Evolutionary conservation across 2,329 filamentous ascomycete species (phyloP).

Genomic region (Plenodomus biglobosus): DNA sequence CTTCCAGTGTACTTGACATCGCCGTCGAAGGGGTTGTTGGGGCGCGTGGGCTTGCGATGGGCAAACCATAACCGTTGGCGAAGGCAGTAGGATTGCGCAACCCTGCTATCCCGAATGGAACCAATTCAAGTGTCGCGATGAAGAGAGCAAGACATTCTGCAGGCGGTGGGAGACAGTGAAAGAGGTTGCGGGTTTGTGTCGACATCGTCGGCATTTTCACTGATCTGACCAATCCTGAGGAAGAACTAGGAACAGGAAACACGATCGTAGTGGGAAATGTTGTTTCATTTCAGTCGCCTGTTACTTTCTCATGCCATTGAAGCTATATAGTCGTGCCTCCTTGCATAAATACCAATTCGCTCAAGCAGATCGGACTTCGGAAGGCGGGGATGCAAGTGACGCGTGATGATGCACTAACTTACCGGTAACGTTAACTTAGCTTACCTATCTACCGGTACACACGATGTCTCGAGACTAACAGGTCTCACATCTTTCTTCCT

Average conservation of each 20-base stretch:
- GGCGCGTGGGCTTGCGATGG: conserved; percentile 3
- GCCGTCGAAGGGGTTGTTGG: conserved; percentile 1
- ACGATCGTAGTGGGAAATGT: no score
- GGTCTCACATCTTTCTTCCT: no score
- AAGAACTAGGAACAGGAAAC: not conserved
- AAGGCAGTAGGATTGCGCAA: conserved; percentile 18
- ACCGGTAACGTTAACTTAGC: no score
- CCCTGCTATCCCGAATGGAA: conserved; percentile 25
- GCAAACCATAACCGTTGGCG: conserved; percentile 21
- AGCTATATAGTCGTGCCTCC: conserved; percentile 4
- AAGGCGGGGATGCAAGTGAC: conserved; percentile 12
- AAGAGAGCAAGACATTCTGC: conserved; percentile 29
- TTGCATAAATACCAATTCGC: conserved; percentile 10
- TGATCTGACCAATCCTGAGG: not conserved
- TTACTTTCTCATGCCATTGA: not conserved
- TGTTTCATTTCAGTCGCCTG: not conserved
- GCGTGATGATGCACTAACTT: not conserved
- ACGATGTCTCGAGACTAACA: not conserved
- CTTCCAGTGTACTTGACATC: conserved; percentile 1
- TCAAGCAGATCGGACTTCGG: conserved; percentile 19
- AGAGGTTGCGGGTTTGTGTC: conserved; percentile 17
- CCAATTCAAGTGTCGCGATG: conserved; percentile 24
- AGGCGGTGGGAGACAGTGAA: conserved; percentile 22
- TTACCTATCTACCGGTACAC: not conserved
- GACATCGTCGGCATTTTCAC: conserved; percentile 16